Evolutionary conservation across 2,329 filamentous ascomycete genomes (phyloP), one percentile per base, ranked within the genome.

Genomic region (Celoporthe dispersa): DNA sequence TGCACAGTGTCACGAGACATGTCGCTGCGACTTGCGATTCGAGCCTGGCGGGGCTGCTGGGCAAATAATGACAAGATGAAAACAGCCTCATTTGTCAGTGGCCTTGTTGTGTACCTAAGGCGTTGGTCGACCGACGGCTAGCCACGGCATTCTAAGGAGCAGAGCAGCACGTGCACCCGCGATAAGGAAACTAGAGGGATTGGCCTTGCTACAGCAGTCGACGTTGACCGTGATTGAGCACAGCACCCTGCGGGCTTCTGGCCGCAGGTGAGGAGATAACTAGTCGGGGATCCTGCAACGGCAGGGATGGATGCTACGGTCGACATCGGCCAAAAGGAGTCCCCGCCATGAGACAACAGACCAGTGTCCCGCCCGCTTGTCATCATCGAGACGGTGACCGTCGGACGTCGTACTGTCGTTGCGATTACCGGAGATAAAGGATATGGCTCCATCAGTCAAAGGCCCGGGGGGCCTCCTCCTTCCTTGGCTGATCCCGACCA

Each of bases 341-440:
- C 12, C 39, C 28, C 12, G 53, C 53, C 53, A 33, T 33, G 53
- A 57, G 53, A 57, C 41, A 68, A 11, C 37, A 35, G 35, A 11
- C 33, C 39, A 28, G 33, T 37, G 41, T 51, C 35, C 44, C 44
- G 66, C 55, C 55, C 41, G 28, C 59, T 44, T 28, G 66, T 31
- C 35, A 37, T 14, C 37, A 64, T 62, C 60, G 60, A 37, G 44
- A 59, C 19, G 28, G 60, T 25, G 16, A 51, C 44, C 41, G 51
- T 53, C 25, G 60, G 44, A 11, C 33, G 39, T 59, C 25, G 39
- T 57, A 19, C 12, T 31, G 25, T 59, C 48, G 65, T 44, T 72
- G 70, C 70, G 70, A 70, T 68, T 37, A 72, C 62, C 70, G 70
- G 70, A 72, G 70, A 70, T 72, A 70, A 68, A 70, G 61, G 63